Percentiles rank a stretch among this genome's conserved stretches.
Evolutionary conservation across 2,329 filamentous ascomycete species (phyloP).

Genomic region (Fusarium drepaniforme): DNA sequence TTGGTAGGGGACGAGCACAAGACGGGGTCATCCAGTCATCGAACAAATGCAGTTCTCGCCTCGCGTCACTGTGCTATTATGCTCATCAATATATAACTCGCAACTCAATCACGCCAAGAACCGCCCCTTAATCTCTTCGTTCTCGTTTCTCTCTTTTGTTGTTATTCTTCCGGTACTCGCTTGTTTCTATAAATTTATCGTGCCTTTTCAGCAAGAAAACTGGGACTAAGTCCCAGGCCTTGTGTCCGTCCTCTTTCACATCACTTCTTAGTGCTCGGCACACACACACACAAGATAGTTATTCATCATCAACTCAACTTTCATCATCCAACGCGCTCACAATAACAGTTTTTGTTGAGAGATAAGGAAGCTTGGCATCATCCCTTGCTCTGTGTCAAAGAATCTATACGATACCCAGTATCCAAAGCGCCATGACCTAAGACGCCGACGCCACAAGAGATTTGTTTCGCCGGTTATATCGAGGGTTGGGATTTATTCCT

Average conservation of each 20-base stretch:
- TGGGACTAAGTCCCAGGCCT: background rate
- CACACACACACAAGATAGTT: background rate
- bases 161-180: background rate
- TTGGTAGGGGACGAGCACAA: background rate
- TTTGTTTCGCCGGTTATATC: too few relatives aligned
- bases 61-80: background rate
- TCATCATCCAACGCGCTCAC: background rate
- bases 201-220: background rate
- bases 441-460: background rate
- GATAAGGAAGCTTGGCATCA: background rate
- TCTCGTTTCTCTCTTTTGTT: background rate
- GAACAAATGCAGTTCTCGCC: background rate
- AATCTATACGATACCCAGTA: background rate
- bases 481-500: too few relatives aligned
- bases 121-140: background rate
- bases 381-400: background rate
- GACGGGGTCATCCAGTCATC: background rate
- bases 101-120: background rate
- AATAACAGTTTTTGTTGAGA: background rate
- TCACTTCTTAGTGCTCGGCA: background rate
- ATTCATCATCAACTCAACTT: background rate
- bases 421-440: background rate
- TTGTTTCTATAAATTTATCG: background rate
- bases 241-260: background rate
- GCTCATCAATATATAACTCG: background rate